phyloP scores from a whole-genome alignment of 768 basidiomycete species.

The Kwoniella sp. region DNA sequence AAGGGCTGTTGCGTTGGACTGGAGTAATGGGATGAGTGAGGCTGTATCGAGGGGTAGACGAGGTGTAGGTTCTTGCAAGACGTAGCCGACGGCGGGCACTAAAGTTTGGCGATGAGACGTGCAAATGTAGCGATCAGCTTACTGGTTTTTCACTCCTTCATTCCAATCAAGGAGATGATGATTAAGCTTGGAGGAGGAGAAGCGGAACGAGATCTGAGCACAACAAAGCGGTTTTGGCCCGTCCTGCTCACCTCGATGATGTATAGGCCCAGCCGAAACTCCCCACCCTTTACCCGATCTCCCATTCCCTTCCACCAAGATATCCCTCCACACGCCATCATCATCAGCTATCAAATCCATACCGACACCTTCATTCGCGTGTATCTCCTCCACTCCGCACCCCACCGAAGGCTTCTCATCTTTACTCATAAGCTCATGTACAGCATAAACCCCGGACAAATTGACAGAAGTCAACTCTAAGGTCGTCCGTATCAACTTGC shows the following conservation, averaged over 20 bases:
- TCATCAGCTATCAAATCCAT: slow-evolving; percentile 40
- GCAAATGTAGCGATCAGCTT: too few relatives aligned
- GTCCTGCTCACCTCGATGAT: slow-evolving; percentile 47
- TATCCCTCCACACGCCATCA: slow-evolving; percentile 47
- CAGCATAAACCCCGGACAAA: slow-evolving; percentile 47
- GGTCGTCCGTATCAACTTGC: slow-evolving; percentile 44
- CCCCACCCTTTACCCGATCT: slow-evolving; percentile 44
- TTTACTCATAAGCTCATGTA: slow-evolving; percentile 46
- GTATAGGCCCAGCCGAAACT: slow-evolving; percentile 52
- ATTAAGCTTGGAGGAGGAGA: too few relatives aligned
- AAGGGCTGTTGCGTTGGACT: slow-evolving; percentile 42
- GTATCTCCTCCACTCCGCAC: slow-evolving; percentile 40
- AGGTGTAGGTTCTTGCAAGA: slow-evolving; percentile 48
- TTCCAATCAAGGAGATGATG: too few relatives aligned
- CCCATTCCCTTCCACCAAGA: slow-evolving; percentile 39
- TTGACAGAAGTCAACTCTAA: slow-evolving; percentile 35
- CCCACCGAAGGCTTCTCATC: slow-evolving; percentile 22
- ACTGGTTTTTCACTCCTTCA: too few relatives aligned
- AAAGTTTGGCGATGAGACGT: background rate
- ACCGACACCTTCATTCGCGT: slow-evolving; percentile 51
- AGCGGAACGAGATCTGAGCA: background rate
- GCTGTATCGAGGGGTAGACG: slow-evolving; percentile 46
- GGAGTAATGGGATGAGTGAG: slow-evolving; percentile 41
- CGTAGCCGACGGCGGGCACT: slow-evolving; percentile 52
- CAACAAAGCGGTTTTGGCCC: background rate